A percentile compares a stretch with the other conserved stretches of the same genome.
Evolutionary conservation across 495 filamentous ascomycete genomes (phyloP).

Genomic region (Pyrenopolyporus hunteri): DNA sequence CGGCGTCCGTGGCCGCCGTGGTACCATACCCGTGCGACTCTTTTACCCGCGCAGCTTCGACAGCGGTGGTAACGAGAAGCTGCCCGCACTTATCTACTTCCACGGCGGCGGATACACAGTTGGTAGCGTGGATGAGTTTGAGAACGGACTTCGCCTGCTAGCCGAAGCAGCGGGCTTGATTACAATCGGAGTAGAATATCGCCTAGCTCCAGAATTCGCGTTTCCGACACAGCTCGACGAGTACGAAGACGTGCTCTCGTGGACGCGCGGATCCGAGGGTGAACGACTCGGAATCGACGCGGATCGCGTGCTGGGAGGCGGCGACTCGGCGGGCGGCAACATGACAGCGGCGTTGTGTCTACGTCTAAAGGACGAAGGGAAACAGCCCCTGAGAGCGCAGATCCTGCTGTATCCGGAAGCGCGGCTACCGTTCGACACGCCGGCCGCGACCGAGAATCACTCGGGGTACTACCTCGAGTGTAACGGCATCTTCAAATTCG

Average conservation of each 20-base stretch:
- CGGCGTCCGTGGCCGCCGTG: slow-evolving; percentile 46
- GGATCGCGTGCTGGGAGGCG: slow-evolving; percentile 40
- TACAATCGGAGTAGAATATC: slow-evolving; percentile 45
- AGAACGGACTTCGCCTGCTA: slow-evolving; percentile 43
- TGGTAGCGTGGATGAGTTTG: slow-evolving; percentile 49
- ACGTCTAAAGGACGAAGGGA: slow-evolving; percentile 35
- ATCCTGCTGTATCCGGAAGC: slow-evolving; percentile 49
- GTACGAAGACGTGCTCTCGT: slow-evolving; percentile 40
- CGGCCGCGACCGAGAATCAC: slow-evolving; percentile 45
- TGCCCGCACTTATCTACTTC: slow-evolving; percentile 44
- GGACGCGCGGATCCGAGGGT: slow-evolving; percentile 34
- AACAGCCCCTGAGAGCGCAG: slow-evolving; percentile 34
- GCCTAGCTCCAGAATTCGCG: slow-evolving; percentile 47
- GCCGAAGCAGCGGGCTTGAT: slow-evolving; percentile 37
- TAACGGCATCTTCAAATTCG: slow-evolving; percentile 49
- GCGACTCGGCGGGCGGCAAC: slow-evolving; percentile 47
- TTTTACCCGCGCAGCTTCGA: slow-evolving; percentile 39
- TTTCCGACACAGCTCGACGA: slow-evolving; percentile 46
- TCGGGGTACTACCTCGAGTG: slow-evolving; percentile 45
- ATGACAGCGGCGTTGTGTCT: slow-evolving; percentile 46
- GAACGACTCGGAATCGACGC: slow-evolving; percentile 35
- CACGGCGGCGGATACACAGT: slow-evolving; percentile 52
- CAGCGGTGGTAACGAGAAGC: not conserved
- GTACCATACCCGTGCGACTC: slow-evolving; percentile 44
- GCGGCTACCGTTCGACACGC: slow-evolving; percentile 46